phyloP scores from a whole-genome alignment of 495 filamentous ascomycete genomes.

The Lineolata rhizophorae region DNA sequence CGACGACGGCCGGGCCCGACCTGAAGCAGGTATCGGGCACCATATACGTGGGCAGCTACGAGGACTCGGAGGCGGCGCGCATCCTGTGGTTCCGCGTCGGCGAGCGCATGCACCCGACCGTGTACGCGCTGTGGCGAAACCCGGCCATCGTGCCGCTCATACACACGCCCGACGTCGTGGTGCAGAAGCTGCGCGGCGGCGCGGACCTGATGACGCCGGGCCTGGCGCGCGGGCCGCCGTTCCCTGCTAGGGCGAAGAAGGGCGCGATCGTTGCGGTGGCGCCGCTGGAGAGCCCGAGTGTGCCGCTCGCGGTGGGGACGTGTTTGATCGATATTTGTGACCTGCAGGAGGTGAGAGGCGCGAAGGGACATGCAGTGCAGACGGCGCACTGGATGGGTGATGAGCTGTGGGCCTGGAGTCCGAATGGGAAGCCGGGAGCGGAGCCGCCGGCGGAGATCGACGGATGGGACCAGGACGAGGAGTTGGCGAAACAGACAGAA shows the following conservation, averaged over 20 bases:
- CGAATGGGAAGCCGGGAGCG: conserved; percentile 28
- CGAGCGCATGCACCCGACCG: conserved; percentile 42
- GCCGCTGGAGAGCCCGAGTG: conserved; percentile 33
- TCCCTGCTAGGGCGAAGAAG: conserved; percentile 36
- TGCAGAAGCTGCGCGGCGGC: conserved; percentile 39
- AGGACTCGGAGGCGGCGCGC: conserved; percentile 30
- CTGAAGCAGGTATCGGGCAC: conserved; percentile 40
- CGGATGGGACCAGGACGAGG: conserved; percentile 15
- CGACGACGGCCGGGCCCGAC: conserved; percentile 44
- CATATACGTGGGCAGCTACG: conserved; percentile 39
- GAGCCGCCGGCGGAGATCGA: conserved; percentile 14
- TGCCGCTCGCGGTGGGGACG: conserved; percentile 41
- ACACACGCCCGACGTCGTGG: conserved; percentile 37
- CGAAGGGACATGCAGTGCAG: conserved; percentile 45
- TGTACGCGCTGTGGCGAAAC: conserved; percentile 49
- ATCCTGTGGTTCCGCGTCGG: conserved; percentile 50
- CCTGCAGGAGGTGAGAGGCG: conserved; percentile 34
- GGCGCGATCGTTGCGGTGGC: conserved; percentile 44
- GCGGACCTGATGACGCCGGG: conserved; percentile 62
- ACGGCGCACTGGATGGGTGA: conserved; percentile 54
- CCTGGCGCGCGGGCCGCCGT: conserved; percentile 45
- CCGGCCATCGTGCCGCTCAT: conserved; percentile 38
- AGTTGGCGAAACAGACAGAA: conserved; percentile 9
- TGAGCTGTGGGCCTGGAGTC: conserved; percentile 47
- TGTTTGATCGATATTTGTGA: conserved; percentile 44